Conservation (phyloP, 768 basidiomycete species). For the Amanita polypyramis region DNA sequence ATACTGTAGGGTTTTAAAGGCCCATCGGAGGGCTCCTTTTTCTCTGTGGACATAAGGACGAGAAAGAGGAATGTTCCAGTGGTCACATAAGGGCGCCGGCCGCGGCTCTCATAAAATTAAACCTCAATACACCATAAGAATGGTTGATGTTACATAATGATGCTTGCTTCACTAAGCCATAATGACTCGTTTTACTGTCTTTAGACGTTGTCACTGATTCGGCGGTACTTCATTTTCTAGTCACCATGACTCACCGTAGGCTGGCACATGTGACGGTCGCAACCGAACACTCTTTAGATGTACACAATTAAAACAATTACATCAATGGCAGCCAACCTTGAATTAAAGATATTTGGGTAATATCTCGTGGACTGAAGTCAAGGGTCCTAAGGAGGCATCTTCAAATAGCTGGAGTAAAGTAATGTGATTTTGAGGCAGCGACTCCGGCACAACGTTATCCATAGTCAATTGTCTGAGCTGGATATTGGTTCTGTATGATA, state of each 20-base stretch:
- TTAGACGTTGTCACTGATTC: too few species aligned
- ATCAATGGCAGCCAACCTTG: not conserved
- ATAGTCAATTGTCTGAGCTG: slow-evolving; percentile 52
- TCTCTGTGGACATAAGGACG: not conserved
- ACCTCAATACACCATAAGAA: too few species aligned
- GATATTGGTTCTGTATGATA: not conserved
- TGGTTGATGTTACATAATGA: too few species aligned
- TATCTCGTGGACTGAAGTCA: slow-evolving; percentile 42
- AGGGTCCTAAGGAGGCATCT: slow-evolving; percentile 22
- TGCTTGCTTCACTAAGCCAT: too few species aligned
- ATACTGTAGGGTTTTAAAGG: slow-evolving; percentile 46
- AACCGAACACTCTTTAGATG: too few species aligned
- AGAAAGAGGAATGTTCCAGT: not conserved
- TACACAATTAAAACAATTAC: not conserved
- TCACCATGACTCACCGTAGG: too few species aligned
- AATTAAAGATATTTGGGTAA: slow-evolving; percentile 40
- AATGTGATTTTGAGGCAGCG: slow-evolving; percentile 18
- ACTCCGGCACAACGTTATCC: slow-evolving; percentile 42
- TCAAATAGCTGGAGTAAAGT: slow-evolving; percentile 29
- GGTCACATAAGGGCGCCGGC: too few species aligned
- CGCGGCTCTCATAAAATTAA: too few species aligned
- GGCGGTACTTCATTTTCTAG: too few species aligned
- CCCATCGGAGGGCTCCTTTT: slow-evolving; percentile 20
- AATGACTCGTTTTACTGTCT: too few species aligned
- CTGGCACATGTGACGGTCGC: too few species aligned